A percentile compares a stretch with the other conserved stretches of the same genome.
phyloP scores from a whole-genome alignment of 176 grass and related monocot species.

The Panicum miliaceum region DNA sequence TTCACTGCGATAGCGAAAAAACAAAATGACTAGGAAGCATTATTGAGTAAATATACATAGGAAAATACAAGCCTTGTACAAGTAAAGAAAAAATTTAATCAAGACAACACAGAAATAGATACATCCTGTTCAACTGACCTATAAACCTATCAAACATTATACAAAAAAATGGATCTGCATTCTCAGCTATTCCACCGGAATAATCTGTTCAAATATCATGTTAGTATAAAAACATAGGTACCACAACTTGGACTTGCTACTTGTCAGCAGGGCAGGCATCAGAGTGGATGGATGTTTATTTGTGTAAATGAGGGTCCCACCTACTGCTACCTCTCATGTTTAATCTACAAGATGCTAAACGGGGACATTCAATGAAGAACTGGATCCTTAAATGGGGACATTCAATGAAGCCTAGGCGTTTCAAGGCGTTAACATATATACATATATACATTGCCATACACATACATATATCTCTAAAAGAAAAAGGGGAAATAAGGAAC shows the following conservation, averaged over 20 bases:
- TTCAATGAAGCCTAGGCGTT: no score
- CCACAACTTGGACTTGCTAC: background rate
- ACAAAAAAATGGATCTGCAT: background rate
- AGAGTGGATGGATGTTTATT: background rate
- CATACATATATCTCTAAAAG: no score
- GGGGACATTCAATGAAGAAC: background rate
- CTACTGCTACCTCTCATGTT: background rate
- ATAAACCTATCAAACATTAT: background rate
- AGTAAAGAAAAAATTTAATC: constrained; percentile 19
- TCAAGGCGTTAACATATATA: no score
- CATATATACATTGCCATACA: no score
- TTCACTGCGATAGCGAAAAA: constrained; percentile 11
- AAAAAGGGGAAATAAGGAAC: no score
- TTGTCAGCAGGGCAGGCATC: background rate
- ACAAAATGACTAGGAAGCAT: constrained; percentile 16
- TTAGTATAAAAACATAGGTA: constrained; percentile 11
- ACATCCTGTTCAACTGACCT: constrained; percentile 23
- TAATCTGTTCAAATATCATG: constrained; percentile 1
- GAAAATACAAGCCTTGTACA: constrained; percentile 1
- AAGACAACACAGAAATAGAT: background rate
- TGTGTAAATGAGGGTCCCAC: background rate
- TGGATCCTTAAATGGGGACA: background rate
- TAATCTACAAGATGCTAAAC: background rate
- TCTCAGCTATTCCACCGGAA: background rate
- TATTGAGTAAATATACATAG: constrained; percentile 26